These are phyloP conservation scores for Penicillium macrosclerotiorum DNA, from an alignment of 495 filamentous ascomycete genomes.

Conservation along the genomic window DNA sequence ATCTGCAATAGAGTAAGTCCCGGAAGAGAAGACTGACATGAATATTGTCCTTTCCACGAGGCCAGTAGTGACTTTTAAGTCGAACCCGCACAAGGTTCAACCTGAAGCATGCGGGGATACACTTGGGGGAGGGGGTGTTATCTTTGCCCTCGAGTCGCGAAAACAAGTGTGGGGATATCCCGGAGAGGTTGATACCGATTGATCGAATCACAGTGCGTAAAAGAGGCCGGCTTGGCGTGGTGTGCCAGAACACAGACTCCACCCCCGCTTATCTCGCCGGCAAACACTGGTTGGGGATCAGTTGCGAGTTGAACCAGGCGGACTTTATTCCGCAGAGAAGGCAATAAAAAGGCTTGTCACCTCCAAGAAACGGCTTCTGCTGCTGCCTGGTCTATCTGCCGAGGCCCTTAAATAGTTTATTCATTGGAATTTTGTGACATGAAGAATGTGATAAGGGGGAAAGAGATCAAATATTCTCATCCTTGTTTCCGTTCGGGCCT, in stretches of 20 bases:
- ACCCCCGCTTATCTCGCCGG: slow-evolving; percentile 16
- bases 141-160: not conserved
- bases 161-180: slow-evolving; percentile 5
- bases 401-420: too few species aligned
- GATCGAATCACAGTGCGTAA: slow-evolving; percentile 13
- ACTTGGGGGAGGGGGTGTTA: slow-evolving; percentile 4
- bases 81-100: not conserved
- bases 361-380: not conserved
- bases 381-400: too few species aligned
- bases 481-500: too few species aligned
- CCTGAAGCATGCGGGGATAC: slow-evolving; percentile 1
- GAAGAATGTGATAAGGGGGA: too few species aligned
- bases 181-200: slow-evolving; percentile 6
- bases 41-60: not conserved
- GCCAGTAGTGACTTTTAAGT: slow-evolving; percentile 2
- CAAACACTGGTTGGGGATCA: not conserved
- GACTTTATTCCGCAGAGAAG: slow-evolving; percentile 2
- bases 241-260: not conserved
- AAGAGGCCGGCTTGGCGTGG: slow-evolving; percentile 22
- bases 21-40: not conserved
- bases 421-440: too few species aligned
- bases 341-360: not conserved
- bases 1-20: not conserved
- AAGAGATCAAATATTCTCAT: too few species aligned
- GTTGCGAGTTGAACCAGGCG: too few species aligned